These are phyloP conservation scores for Xylariaceae sp. DNA, from an alignment of 2,329 filamentous ascomycete species.

Conservation along the genomic window DNA sequence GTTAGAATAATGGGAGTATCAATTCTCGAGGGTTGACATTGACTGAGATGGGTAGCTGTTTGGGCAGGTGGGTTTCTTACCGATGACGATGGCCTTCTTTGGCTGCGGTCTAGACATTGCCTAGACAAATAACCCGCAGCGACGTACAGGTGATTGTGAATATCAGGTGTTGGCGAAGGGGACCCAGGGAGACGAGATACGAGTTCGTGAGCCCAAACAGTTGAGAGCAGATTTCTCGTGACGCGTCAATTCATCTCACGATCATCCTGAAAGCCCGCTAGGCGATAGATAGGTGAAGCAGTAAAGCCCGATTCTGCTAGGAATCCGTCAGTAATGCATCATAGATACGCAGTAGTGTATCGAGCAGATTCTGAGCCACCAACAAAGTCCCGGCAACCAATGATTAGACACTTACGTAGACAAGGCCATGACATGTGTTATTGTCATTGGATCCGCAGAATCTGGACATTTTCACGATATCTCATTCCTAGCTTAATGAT, in stretches of 20 bases:
- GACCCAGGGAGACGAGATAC: not conserved
- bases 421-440: not conserved
- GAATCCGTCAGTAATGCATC: conserved; percentile 4
- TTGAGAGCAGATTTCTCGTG: not conserved
- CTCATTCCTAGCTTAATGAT: conserved; percentile 15
- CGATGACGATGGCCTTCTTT: conserved; percentile 50
- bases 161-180: not conserved
- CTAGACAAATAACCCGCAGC: not conserved
- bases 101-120: conserved; percentile 28
- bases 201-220: not conserved
- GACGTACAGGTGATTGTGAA: not conserved
- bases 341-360: not conserved
- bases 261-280: not conserved
- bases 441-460: not conserved
- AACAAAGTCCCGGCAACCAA: not conserved
- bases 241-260: not conserved
- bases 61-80: conserved; percentile 32
- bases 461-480: not conserved
- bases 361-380: not conserved
- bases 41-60: not conserved
- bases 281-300: not conserved
- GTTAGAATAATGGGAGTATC: conserved; percentile 12
- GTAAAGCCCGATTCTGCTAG: conserved; percentile 3
- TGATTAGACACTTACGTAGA: not conserved
- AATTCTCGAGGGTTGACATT: not conserved